A percentile compares a stretch with the other conserved stretches of the same genome.
These are phyloP conservation scores for Scheffersomyces insectosa DNA, from an alignment of 1,139 yeast genomes.

Conservation along the genomic window DNA sequence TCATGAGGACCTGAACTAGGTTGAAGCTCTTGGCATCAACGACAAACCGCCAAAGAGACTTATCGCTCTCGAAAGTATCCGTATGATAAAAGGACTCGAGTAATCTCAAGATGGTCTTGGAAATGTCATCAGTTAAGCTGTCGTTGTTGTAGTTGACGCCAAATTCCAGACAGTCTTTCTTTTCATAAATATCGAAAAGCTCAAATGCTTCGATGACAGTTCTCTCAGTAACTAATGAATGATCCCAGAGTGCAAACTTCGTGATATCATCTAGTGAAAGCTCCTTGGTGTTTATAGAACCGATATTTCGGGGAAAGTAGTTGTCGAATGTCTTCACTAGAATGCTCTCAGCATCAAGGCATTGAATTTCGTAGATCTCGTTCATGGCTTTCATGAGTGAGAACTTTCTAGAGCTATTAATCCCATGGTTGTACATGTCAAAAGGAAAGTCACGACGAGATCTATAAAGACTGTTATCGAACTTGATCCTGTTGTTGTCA, in stretches of 20 bases:
- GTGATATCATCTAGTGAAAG: slow-evolving; percentile 6
- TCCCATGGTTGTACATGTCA: slow-evolving; percentile 11
- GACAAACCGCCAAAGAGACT: slow-evolving; percentile 20
- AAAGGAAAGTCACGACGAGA: slow-evolving; percentile 9
- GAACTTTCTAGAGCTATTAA: slow-evolving; percentile 14
- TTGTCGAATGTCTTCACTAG: slow-evolving; percentile 9
- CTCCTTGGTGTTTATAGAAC: slow-evolving; percentile 1
- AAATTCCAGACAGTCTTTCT: slow-evolving; percentile 7
- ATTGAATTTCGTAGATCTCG: slow-evolving; percentile 13
- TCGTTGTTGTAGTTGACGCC: slow-evolving; percentile 8
- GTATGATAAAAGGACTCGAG: slow-evolving; percentile 11
- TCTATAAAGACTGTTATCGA: neutral
- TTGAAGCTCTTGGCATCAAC: slow-evolving; percentile 17
- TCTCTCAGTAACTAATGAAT: slow-evolving; percentile 1
- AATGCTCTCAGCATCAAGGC: slow-evolving; percentile 13
- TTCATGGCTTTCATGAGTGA: slow-evolving; percentile 12
- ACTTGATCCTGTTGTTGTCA: slow-evolving; percentile 3
- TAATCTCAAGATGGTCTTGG: slow-evolving; percentile 10
- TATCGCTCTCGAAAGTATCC: slow-evolving; percentile 6
- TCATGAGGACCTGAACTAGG: slow-evolving; percentile 20
- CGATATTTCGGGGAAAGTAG: slow-evolving; percentile 6
- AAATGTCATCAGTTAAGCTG: slow-evolving; percentile 9
- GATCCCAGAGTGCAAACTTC: slow-evolving; percentile 1
- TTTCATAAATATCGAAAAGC: slow-evolving; percentile 10
- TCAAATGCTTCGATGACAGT: slow-evolving; percentile 6